These are phyloP conservation scores for Eudorina sp. DNA, from an alignment of 139 green algal species.

Conservation along the genomic window DNA sequence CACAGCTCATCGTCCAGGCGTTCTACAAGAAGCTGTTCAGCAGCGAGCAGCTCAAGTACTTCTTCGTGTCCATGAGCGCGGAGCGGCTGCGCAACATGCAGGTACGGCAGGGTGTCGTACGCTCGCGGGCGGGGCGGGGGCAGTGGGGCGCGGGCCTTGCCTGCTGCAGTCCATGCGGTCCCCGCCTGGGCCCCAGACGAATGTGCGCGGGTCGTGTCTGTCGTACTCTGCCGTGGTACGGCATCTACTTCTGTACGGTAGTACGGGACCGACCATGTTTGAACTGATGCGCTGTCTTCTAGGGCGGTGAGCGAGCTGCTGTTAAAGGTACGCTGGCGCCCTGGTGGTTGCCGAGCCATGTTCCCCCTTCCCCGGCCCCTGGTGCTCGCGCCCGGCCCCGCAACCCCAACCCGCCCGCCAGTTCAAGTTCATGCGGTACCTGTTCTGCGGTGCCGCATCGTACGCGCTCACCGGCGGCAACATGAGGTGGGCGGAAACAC, in stretches of 20 bases:
- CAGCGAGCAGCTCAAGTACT: slow-evolving; percentile 36
- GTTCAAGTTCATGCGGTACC: slow-evolving; percentile 40
- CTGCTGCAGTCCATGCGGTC: not conserved
- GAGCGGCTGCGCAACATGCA: slow-evolving; percentile 40
- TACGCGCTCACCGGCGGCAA: slow-evolving; percentile 34
- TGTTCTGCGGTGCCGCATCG: not conserved
- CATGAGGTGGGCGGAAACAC: too few species aligned
- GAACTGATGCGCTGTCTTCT: too few species aligned
- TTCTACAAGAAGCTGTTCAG: slow-evolving; percentile 42
- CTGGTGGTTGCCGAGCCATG: too few species aligned
- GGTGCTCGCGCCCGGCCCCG: not conserved
- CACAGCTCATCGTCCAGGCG: slow-evolving; percentile 16
- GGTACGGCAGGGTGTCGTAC: not conserved
- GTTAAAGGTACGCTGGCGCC: too few species aligned
- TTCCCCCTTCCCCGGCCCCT: too few species aligned
- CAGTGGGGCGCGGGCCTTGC: not conserved
- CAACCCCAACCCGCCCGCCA: not conserved
- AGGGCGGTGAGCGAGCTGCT: too few species aligned
- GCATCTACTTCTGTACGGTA: too few species aligned
- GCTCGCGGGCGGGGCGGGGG: not conserved
- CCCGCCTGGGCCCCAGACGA: too few species aligned
- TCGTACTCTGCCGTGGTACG: too few species aligned
- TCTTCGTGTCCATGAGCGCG: slow-evolving; percentile 17
- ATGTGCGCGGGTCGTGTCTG: too few species aligned
- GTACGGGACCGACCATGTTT: too few species aligned